Evolutionary conservation across 192 early-diverging fungal species (phyloP), one percentile per base, ranked within the genome.

Genomic region (Linnemannia exigua): DNA sequence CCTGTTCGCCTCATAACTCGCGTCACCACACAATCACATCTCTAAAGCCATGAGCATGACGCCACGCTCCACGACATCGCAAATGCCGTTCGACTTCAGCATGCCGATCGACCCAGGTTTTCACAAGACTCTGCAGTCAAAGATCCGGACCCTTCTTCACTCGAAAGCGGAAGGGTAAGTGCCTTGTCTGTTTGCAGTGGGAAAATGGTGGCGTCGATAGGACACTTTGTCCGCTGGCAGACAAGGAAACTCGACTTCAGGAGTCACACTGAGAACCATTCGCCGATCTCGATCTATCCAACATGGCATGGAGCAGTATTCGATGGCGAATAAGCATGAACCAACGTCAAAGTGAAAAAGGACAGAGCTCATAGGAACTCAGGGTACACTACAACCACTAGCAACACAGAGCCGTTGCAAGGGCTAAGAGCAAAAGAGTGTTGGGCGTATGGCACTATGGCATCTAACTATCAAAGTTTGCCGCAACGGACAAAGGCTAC

Each of bases 81-180:
- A 75, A 31, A 79, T 76, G 77, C 82, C 82, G 9, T 75, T 79
- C 52, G 82, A 85, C 46, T 67, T 79, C 70, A 73, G 82, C 67
- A 48, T 79, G 19, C 72, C 77, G 28, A 79, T 79, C 46, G 82
- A 85, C 67, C 70, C 77, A 35, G 52, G 12, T 5, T 79, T 76
- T 67, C 66, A 61, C 22, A 76, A 85, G 74, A 74, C 69, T 25
- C 69, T 85, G 11, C 82, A 76, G 61, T 44, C 72, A 8, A 72
- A 41, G 72, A 79, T 85, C 77, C 73, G 77, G 31, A 52, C 66
- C 25, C 74, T 85, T 28, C 77, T 85, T n/a, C 77, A 79, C 11
- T 33, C 77, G 25, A 79, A 85, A 58, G 66, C 58, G 31, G 82
- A 85, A 75, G 77, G 74, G 82, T 85, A 77, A 17, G 80, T 77